A percentile compares a stretch with the other conserved stretches of the same genome.
phyloP scores from a whole-genome alignment of 176 grass and related monocot genomes.

The Panicum miliaceum region DNA sequence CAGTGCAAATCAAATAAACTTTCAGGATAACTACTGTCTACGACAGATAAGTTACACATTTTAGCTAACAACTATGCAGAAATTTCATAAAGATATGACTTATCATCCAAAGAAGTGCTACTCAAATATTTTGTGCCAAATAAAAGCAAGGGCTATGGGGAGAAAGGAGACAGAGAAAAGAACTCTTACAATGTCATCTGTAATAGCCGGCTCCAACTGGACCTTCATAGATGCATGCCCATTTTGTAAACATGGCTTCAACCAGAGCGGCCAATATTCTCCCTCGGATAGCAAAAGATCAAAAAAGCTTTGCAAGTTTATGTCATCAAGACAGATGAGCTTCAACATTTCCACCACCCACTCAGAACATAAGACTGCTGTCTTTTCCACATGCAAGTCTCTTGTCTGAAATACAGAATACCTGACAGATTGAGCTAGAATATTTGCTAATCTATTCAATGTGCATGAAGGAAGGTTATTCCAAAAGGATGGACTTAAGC shows the following conservation, averaged over 20 bases:
- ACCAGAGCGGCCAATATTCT: slow-evolving; percentile 83
- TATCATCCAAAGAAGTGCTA: background rate
- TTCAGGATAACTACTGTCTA: background rate
- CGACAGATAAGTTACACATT: background rate
- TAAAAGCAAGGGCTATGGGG: background rate
- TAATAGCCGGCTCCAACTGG: slow-evolving; percentile 33
- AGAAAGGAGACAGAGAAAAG: background rate
- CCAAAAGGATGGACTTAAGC: slow-evolving; percentile 71
- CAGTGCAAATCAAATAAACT: slow-evolving; percentile 15
- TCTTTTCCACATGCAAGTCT: slow-evolving; percentile 44
- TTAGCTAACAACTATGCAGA: background rate
- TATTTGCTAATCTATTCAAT: slow-evolving; percentile 59
- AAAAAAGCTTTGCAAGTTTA: slow-evolving; percentile 65
- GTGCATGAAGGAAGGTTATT: slow-evolving; percentile 51
- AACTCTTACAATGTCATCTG: slow-evolving; percentile 48
- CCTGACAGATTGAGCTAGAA: slow-evolving; percentile 79
- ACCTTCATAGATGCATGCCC: slow-evolving; percentile 37
- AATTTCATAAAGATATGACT: background rate
- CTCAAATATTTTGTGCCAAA: background rate
- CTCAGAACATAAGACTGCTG: slow-evolving; percentile 62
- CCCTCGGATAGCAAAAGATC: slow-evolving; percentile 74
- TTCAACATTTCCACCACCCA: slow-evolving; percentile 70
- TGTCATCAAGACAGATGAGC: slow-evolving; percentile 60
- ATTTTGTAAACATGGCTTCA: slow-evolving; percentile 53
- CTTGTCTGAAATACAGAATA: slow-evolving; percentile 67